Base-by-base conservation (phyloP, 805 yeast genomes). In the Yamadazyma sp. region DNA sequence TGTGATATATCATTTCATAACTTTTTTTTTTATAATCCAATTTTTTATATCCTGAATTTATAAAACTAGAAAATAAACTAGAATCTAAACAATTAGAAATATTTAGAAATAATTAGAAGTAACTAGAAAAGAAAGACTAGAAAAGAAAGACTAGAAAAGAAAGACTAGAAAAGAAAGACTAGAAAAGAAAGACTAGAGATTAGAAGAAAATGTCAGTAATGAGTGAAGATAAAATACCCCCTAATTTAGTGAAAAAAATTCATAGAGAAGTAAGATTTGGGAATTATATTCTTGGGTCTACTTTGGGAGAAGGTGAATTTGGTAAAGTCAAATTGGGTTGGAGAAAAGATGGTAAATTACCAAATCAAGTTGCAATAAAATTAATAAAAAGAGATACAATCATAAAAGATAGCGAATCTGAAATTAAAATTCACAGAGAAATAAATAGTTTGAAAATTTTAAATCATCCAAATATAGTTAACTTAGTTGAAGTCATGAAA, bases 241-340 rank as follows among this genome's bases (percentile, higher is more conserved):
- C 39, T 7, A 34, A 33, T 23, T 21, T 40, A 17, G 42, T 41
- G 7, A 38, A 38, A 24, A 40, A 41, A 14, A 36, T 44, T 20
- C 48, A 44, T 27, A 29, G 83, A 44, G 88, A 83, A 53, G 81
- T 83, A 14, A 74, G 95, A 25, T 89, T 93, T 56, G 98, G 98
- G 17, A 80, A 86, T 10, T 93, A 89, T 53, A 76, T 86, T 15
- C 71, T 93, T 6, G 98, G 98, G 2, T 81, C 95, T 10, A 91
- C 98, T 0, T 65, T 93, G 10, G 98, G 98, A 22, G 96, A 93
- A 62, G 98, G 98, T 31, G 98, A 93, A 56, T 93, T 93, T 60
- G 98, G 98, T 40, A 91, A 93, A 60, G 98, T 93, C 39, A 93
- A 91, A 57, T 69, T 93, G 15, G 98, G 97, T 10, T 91, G 97